Conservation (phyloP, 768 basidiomycete genomes). For the Leccinum broughii region DNA sequence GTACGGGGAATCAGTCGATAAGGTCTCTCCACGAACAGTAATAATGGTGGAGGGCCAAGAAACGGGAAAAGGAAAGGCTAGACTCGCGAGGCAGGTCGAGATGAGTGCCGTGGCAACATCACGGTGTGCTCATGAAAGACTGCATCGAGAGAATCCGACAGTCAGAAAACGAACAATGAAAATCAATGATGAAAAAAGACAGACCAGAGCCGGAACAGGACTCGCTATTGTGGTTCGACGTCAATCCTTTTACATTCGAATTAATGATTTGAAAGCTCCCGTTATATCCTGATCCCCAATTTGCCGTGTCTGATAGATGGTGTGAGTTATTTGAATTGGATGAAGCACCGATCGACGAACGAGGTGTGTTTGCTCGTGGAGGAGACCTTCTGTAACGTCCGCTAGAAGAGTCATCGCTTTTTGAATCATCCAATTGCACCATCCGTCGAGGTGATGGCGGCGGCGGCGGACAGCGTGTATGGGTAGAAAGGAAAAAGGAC, state of each 20-base stretch:
- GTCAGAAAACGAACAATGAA: not conserved
- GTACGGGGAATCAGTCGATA: no score
- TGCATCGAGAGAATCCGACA: not conserved
- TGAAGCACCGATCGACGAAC: not conserved
- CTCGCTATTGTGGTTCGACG: conserved; percentile 7
- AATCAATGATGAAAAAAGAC: not conserved
- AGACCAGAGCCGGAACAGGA: conserved; percentile 13
- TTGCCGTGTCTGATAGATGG: not conserved
- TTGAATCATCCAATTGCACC: not conserved
- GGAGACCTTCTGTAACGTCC: no score
- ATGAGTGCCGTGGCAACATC: not conserved
- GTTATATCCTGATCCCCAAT: not conserved
- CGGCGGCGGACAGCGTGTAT: not conserved
- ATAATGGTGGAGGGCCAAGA: not conserved
- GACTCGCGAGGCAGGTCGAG: not conserved
- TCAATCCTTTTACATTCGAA: conserved; percentile 2
- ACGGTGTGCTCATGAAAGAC: conserved; percentile 13
- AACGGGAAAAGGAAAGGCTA: not conserved
- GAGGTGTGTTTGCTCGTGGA: not conserved
- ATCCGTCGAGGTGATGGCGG: not conserved
- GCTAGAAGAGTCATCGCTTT: no score
- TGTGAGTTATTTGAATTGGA: not conserved
- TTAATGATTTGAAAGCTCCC: not conserved
- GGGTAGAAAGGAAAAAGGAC: no score
- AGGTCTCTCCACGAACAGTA: not conserved